Percentiles rank a stretch among this genome's conserved stretches.
Conservation (phyloP, 2,329 filamentous ascomycete genomes). For the Coleophoma crateriformis region DNA sequence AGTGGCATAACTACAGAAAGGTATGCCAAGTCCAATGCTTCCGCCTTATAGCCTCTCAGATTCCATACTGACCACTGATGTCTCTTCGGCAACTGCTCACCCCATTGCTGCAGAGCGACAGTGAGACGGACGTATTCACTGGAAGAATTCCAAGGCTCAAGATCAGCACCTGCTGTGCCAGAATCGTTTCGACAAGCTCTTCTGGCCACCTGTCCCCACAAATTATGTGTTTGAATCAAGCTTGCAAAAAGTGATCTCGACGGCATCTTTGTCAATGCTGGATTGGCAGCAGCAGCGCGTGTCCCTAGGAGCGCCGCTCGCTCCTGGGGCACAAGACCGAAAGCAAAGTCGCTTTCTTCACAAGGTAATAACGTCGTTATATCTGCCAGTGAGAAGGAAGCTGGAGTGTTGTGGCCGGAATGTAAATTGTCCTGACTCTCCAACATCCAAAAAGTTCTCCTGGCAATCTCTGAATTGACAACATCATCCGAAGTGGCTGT, state of each 20-base stretch:
- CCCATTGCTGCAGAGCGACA: constrained; percentile 19
- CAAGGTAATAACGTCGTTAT: constrained; percentile 31
- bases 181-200: constrained; percentile 15
- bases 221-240: constrained; percentile 30
- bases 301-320: constrained; percentile 29
- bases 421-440: constrained; percentile 30
- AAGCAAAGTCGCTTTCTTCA: constrained; percentile 32
- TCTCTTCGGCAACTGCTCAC: constrained; percentile 23
- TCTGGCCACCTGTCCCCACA: constrained; percentile 31
- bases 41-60: constrained; percentile 28
- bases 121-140: constrained; percentile 22
- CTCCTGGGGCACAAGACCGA: constrained; percentile 23
- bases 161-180: constrained; percentile 5
- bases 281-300: constrained; percentile 21
- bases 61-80: constrained; percentile 32
- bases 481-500: constrained; percentile 23
- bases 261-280: constrained; percentile 15
- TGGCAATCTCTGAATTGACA: constrained; percentile 27
- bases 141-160: constrained; percentile 17
- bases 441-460: constrained; percentile 33
- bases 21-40: constrained; percentile 30
- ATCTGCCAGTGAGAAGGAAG: constrained; percentile 27
- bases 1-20: constrained; percentile 30
- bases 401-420: constrained; percentile 27
- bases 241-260: constrained; percentile 31